Base-by-base conservation (phyloP, 2,329 filamentous ascomycete species). In the Truncatella angustata region DNA sequence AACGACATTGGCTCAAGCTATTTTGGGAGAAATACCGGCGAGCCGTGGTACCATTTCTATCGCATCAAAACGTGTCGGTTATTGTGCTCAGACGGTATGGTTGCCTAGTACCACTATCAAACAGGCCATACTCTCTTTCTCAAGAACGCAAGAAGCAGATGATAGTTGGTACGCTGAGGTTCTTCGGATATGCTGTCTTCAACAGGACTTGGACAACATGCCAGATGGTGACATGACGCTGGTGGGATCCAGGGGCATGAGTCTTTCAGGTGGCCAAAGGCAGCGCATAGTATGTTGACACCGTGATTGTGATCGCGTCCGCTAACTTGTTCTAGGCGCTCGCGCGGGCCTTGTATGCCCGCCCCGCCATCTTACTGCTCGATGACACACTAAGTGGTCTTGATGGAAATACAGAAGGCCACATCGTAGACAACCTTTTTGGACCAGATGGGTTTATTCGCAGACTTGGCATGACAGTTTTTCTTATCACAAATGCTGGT, bases 31-130 rank as follows among this genome's bases (percentile, higher is more conserved):
- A 51, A 42, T 66, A 1, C 6, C 51, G 0, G 54, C 59, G 5
- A 30, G 50, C 2, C 10, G 43, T 5, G 70, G 69, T 4, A 54
- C 52, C 1, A 58, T 73, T 10, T 39, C 32, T 0, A 4, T 69
- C 2, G 58, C 60, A 4, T 63, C 66, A 0, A 55, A 45, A 43
- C 53, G 51, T 6, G 64, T 72, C 39, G 67, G 57, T 7, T 74
- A 72, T 36, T 71, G 68, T 49, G 56, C 69, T 7, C 71, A 74
- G 60, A n/a, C 37, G 14, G 60, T 70, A 0, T 74, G 71, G 71
- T 56, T 75, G 24, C 67, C 66, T 0, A 68, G 62, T 28, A 60
- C 59, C 1, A 70, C 52, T 4, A 67, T 73, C 16, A 61, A 56
- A 53, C 54, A 69, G 9, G 60, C 59, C 9, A 69, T 73, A 14